Evolutionary conservation across 768 basidiomycete genomes (phyloP).

Genomic region (Lactarius psammicola): DNA sequence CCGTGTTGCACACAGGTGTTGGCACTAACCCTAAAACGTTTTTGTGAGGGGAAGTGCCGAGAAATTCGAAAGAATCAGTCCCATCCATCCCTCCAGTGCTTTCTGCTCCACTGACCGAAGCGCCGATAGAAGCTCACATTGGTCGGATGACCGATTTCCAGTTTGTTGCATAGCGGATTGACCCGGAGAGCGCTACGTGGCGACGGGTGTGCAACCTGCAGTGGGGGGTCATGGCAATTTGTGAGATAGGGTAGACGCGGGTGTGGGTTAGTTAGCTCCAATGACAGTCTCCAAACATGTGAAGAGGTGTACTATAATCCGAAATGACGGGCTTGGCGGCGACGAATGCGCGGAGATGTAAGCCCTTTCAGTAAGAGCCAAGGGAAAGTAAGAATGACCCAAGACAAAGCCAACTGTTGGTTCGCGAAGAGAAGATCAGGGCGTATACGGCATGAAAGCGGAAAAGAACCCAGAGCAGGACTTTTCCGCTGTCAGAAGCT

Average conservation of each 20-base stretch:
- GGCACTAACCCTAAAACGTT: neutral
- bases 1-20: neutral
- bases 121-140: neutral
- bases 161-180: neutral
- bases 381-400: neutral
- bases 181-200: neutral
- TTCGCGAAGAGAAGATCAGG: neutral
- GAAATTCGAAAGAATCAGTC: neutral
- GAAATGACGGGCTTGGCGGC: neutral
- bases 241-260: neutral
- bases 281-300: neutral
- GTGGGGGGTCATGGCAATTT: neutral
- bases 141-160: neutral
- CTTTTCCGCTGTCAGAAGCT: neutral
- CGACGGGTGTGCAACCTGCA: neutral
- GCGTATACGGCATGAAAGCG: neutral
- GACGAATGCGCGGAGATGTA: neutral
- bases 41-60: neutral
- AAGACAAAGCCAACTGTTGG: neutral
- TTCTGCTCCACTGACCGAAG: neutral
- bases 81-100: neutral
- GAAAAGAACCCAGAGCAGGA: neutral
- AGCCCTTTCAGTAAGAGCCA: neutral
- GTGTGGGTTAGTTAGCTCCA: neutral
- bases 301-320: neutral